phyloP scores from a whole-genome alignment of 2,329 filamentous ascomycete species.

The Claviceps purpurea region DNA sequence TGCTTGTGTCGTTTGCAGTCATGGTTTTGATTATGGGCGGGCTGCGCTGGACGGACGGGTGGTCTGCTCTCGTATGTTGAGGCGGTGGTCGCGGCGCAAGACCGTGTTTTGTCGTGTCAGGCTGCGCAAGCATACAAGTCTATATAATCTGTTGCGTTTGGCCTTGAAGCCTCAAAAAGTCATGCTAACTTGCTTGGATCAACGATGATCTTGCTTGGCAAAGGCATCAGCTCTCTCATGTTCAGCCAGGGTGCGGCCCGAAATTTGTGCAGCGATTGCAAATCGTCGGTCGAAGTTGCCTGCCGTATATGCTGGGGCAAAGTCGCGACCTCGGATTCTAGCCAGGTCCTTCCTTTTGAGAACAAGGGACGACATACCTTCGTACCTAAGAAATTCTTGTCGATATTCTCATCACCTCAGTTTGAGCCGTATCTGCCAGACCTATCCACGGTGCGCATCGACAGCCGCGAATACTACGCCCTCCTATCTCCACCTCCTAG shows the following conservation, averaged over 20 bases:
- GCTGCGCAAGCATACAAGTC: not conserved
- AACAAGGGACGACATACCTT: too few species aligned
- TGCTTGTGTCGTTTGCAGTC: constrained; percentile 42
- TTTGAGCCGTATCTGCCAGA: not conserved
- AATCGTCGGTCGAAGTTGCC: not conserved
- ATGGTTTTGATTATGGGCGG: constrained; percentile 64
- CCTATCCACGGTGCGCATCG: not conserved
- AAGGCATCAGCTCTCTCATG: too few species aligned
- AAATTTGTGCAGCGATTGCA: too few species aligned
- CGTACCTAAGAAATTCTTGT: too few species aligned
- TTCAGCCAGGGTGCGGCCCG: too few species aligned
- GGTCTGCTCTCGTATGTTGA: constrained; percentile 27
- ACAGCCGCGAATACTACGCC: not conserved
- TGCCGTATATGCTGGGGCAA: not conserved
- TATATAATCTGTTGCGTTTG: not conserved
- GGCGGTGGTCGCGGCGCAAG: not conserved
- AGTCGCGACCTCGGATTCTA: not conserved
- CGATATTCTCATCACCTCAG: too few species aligned
- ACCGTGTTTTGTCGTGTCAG: not conserved
- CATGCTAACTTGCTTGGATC: too few species aligned
- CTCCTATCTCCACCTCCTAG: not conserved
- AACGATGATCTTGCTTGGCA: too few species aligned
- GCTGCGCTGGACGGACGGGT: constrained; percentile 54
- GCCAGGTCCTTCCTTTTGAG: not conserved
- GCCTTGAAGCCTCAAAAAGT: too few species aligned